Percentiles rank a stretch among this genome's conserved stretches.
These are phyloP conservation scores for Clarireedia paspali DNA, from an alignment of 2,329 filamentous ascomycete species.

Conservation along the genomic window DNA sequence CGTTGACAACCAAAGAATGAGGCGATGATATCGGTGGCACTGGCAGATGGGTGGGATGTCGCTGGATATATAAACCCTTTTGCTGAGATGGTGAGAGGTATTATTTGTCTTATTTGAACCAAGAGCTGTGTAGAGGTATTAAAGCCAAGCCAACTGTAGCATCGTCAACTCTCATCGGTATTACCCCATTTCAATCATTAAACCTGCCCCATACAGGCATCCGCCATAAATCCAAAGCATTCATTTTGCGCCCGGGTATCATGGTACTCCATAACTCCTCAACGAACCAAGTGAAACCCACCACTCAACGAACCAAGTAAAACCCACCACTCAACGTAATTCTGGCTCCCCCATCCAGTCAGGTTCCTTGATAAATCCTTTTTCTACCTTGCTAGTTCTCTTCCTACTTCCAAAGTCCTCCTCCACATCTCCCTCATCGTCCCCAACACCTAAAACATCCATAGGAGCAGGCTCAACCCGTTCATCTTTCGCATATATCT, in stretches of 20 bases:
- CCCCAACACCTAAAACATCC: slow-evolving; percentile 9
- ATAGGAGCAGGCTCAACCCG: slow-evolving; percentile 16
- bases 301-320: neutral
- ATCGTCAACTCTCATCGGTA: too few relatives aligned
- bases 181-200: too few relatives aligned
- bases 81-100: neutral
- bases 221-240: too few relatives aligned
- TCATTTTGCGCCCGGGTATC: neutral
- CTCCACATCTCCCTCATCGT: slow-evolving; percentile 8
- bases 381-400: neutral
- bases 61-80: too few relatives aligned
- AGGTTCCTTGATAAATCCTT: slow-evolving; percentile 23
- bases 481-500: slow-evolving; percentile 57
- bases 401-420: slow-evolving; percentile 6
- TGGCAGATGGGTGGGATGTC: too few relatives aligned
- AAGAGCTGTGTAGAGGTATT: neutral
- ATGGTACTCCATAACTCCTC: neutral
- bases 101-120: neutral
- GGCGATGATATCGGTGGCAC: too few relatives aligned
- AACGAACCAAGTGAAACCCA: neutral
- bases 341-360: slow-evolving; percentile 31
- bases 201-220: too few relatives aligned
- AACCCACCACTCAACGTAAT: slow-evolving; percentile 16
- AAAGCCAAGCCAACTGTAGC: neutral
- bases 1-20: too few relatives aligned